Evolutionary conservation across 306 rosid species (phyloP).

Genomic region (Cucurbita moschata): DNA sequence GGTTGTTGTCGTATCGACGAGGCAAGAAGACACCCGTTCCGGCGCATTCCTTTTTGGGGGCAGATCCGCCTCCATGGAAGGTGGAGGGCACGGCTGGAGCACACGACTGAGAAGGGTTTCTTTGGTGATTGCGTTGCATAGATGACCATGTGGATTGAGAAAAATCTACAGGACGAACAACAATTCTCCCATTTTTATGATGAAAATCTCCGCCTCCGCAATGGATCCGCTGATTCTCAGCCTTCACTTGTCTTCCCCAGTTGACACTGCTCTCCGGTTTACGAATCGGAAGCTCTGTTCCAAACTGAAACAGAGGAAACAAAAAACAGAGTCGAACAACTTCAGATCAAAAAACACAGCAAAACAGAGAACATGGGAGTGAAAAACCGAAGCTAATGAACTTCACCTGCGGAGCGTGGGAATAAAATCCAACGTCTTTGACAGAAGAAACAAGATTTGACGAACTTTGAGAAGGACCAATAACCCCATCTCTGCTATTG

Average conservation of each 20-base stretch:
- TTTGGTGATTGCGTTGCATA: background rate
- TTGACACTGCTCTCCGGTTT: background rate
- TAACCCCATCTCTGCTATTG: slow-evolving; percentile 8
- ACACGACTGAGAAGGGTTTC: background rate
- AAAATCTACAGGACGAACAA: background rate
- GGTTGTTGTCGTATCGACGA: slow-evolving; percentile 8
- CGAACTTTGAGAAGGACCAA: slow-evolving; percentile 13
- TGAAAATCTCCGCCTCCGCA: background rate
- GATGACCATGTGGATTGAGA: background rate
- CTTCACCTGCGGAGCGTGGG: background rate
- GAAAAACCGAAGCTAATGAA: background rate
- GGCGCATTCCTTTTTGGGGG: slow-evolving; percentile 1
- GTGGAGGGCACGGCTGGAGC: background rate
- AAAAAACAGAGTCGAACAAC: background rate
- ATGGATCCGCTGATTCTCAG: slow-evolving; percentile 4
- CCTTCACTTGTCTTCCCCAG: background rate
- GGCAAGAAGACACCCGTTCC: slow-evolving; percentile 18
- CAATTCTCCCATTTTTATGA: background rate
- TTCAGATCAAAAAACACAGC: background rate
- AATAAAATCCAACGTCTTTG: background rate
- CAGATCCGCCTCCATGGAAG: background rate
- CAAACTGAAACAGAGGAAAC: background rate
- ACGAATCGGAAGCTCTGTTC: background rate
- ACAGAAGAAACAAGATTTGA: background rate
- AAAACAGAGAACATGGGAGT: background rate